phyloP scores from a whole-genome alignment of 2,329 filamentous ascomycete species.

The Colletotrichum endophyticum region DNA sequence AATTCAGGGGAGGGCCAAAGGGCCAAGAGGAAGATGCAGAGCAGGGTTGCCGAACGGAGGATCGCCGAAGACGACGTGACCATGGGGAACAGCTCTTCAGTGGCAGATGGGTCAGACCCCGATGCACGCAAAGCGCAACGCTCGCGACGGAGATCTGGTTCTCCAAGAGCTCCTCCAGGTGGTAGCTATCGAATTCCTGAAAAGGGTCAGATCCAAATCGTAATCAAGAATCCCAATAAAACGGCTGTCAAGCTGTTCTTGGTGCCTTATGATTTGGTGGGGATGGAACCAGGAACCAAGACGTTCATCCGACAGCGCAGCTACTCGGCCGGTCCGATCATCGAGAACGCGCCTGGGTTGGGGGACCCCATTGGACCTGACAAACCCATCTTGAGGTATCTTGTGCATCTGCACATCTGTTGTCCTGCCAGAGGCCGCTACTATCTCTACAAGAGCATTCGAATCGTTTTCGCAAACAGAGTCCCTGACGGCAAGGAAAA shows the following conservation, averaged over 20 bases:
- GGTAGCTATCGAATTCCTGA: slow-evolving; percentile 94
- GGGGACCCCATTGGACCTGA: slow-evolving; percentile 38
- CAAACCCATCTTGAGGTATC: slow-evolving; percentile 81
- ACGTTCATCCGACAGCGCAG: slow-evolving; percentile 95
- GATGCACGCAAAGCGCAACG: slow-evolving; percentile 36
- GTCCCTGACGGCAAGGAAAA: slow-evolving; percentile 96
- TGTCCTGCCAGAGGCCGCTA: slow-evolving; percentile 82
- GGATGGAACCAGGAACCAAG: slow-evolving; percentile 93
- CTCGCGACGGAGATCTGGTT: slow-evolving; percentile 42
- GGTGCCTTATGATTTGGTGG: slow-evolving; percentile 87
- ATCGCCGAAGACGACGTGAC: slow-evolving; percentile 32
- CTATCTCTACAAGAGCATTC: slow-evolving; percentile 89
- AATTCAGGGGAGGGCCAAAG: slow-evolving; percentile 54
- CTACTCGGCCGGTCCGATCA: slow-evolving; percentile 85
- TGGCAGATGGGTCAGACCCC: slow-evolving; percentile 28
- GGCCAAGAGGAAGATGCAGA: slow-evolving; percentile 53
- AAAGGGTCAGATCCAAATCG: slow-evolving; percentile 92
- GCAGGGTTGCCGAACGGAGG: slow-evolving; percentile 43
- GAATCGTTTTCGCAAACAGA: slow-evolving; percentile 95
- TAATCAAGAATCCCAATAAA: slow-evolving; percentile 98
- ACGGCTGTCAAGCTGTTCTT: slow-evolving; percentile 96
- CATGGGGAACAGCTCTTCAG: slow-evolving; percentile 12
- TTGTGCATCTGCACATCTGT: slow-evolving; percentile 93
- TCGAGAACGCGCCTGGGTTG: slow-evolving; percentile 63
- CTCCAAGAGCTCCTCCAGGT: slow-evolving; percentile 69